Percentiles rank a stretch among this genome's conserved stretches.
Conservation (phyloP, 2,329 filamentous ascomycete species). For the Beauveria caledonica region DNA sequence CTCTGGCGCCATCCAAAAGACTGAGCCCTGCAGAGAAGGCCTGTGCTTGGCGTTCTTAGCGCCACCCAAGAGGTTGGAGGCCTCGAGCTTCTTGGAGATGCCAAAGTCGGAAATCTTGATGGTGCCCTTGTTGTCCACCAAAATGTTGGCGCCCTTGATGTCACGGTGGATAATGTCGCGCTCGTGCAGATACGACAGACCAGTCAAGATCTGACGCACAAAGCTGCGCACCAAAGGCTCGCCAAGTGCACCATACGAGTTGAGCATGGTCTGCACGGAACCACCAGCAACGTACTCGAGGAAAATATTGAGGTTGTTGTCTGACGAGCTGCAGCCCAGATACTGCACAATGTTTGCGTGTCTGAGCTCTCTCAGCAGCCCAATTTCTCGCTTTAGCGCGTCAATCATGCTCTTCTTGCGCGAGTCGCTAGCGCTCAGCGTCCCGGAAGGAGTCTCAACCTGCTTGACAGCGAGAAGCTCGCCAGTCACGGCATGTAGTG, state of each 20-base stretch:
- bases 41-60: constrained; percentile 60
- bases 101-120: constrained; percentile 99
- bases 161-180: constrained; percentile 96
- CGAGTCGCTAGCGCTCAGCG: constrained; percentile 63
- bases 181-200: constrained; percentile 86
- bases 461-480: constrained; percentile 98
- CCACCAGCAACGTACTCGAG: constrained; percentile 97
- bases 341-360: constrained; percentile 98
- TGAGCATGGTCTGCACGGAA: constrained; percentile 96
- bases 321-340: constrained; percentile 85
- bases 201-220: constrained; percentile 88
- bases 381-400: constrained; percentile 93
- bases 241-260: constrained; percentile 91
- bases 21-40: constrained; percentile 85
- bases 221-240: constrained; percentile 95
- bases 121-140: constrained; percentile 97
- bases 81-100: constrained; percentile 95
- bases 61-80: constrained; percentile 69
- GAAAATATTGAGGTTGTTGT: constrained; percentile 96
- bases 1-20: constrained; percentile 99
- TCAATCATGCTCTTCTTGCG: constrained; percentile 98
- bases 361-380: constrained; percentile 83
- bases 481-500: constrained; percentile 89
- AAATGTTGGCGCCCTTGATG: constrained; percentile 97
- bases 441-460: constrained; percentile 81